A percentile compares a stretch with the other conserved stretches of the same genome.
Conservation (phyloP, 139 green algal species). For the Picochlorum costavermella region DNA sequence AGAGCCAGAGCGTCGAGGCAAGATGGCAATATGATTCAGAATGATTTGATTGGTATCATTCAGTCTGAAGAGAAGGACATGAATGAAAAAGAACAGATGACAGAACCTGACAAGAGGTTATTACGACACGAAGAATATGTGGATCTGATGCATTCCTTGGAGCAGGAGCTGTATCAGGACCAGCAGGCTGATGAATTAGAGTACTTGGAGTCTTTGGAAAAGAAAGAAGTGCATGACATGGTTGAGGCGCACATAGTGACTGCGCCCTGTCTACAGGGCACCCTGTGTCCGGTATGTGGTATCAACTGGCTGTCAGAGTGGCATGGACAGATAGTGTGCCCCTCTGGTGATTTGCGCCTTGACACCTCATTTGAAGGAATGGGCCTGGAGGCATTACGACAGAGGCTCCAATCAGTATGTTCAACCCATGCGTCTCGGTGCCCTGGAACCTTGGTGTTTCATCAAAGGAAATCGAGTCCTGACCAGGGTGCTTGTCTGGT, state of each 20-base stretch:
- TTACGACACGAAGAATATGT: constrained; percentile 8
- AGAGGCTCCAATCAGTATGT: constrained; percentile 7
- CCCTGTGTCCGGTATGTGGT: constrained; percentile 25
- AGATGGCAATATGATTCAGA: background rate
- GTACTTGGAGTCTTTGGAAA: constrained; percentile 12
- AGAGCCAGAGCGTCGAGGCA: background rate
- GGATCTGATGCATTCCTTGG: constrained; percentile 12
- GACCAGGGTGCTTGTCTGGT: background rate
- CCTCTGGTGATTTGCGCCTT: constrained; percentile 23
- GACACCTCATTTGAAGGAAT: constrained; percentile 22
- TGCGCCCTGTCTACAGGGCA: constrained; percentile 21
- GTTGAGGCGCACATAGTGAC: background rate
- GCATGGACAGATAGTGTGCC: constrained; percentile 23
- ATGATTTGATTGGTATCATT: background rate
- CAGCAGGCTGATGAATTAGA: constrained; percentile 7
- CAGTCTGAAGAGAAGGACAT: background rate
- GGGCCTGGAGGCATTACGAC: constrained; percentile 10
- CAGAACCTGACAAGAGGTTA: background rate
- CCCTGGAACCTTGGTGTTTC: background rate
- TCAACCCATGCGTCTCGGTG: background rate
- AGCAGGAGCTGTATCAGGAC: background rate
- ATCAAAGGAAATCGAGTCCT: background rate
- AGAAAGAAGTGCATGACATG: constrained; percentile 9
- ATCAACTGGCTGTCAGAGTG: constrained; percentile 10
- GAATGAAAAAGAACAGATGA: background rate